Percentiles rank a stretch among this genome's conserved stretches.
These are phyloP conservation scores for Salix caprea DNA, from an alignment of 345 rosid species.

Conservation along the genomic window DNA sequence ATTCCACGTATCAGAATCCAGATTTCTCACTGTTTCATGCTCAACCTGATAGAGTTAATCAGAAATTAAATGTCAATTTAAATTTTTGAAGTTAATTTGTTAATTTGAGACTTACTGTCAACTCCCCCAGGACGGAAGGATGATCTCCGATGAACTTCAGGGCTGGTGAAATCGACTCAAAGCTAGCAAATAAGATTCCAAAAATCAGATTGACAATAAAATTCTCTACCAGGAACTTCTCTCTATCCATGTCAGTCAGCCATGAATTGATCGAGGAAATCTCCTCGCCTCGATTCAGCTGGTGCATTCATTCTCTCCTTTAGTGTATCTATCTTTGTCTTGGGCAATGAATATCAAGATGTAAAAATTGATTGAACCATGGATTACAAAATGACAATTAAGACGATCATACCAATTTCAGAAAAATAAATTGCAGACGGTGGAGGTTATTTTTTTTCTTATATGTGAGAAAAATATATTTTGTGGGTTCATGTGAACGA, in stretches of 20 bases:
- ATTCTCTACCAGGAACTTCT: constrained; percentile 28
- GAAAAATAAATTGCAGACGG: no score
- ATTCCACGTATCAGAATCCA: not conserved
- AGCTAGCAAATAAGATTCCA: constrained; percentile 13
- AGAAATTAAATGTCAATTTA: not conserved
- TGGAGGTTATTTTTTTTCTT: no score
- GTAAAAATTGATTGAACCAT: not conserved
- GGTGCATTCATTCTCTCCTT: constrained; percentile 12
- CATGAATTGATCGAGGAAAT: constrained; percentile 21
- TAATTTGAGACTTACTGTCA: no score
- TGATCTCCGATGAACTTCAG: constrained; percentile 27
- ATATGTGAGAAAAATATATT: no score
- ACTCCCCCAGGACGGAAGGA: constrained; percentile 27
- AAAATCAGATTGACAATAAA: constrained; percentile 12
- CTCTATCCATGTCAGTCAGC: constrained; percentile 17
- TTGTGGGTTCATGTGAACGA: fast-evolving
- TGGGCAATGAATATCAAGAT: not conserved
- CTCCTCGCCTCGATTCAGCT: constrained; percentile 1
- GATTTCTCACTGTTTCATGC: constrained; percentile 23
- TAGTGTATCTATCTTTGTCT: constrained; percentile 10
- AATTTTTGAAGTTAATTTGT: no score
- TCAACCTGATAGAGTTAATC: constrained; percentile 23
- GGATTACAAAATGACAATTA: not conserved
- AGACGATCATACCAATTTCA: no score
- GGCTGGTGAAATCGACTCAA: constrained; percentile 18